These are phyloP conservation scores for Taphrina communis DNA, from an alignment of 1,139 yeast species.

Conservation along the genomic window DNA sequence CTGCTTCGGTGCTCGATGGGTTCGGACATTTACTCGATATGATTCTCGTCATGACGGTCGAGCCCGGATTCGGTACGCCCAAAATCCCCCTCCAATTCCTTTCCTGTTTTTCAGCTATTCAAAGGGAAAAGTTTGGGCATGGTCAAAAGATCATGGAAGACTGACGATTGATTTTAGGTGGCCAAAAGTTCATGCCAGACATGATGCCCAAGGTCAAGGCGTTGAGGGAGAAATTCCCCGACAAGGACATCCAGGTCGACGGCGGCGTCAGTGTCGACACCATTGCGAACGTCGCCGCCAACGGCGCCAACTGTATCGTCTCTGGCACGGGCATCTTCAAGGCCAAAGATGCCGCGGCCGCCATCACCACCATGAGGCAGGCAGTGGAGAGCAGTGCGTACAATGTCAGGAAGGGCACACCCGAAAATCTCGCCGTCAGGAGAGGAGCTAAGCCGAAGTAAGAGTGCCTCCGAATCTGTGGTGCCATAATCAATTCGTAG, in stretches of 20 bases:
- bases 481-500: too few species aligned
- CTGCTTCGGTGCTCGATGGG: slow-evolving; percentile 80
- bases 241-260: slow-evolving; percentile 89
- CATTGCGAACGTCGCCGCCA: slow-evolving; percentile 80
- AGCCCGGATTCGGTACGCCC: slow-evolving; percentile 39
- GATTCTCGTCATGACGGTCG: slow-evolving; percentile 73
- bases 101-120: too few species aligned
- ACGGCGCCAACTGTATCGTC: slow-evolving; percentile 97
- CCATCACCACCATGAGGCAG: slow-evolving; percentile 69
- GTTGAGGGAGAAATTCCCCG: slow-evolving; percentile 74
- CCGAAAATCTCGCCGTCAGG: slow-evolving; percentile 21
- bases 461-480: too few species aligned
- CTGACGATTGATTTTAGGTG: slow-evolving; percentile 50
- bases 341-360: slow-evolving; percentile 67
- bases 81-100: too few species aligned
- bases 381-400: slow-evolving; percentile 56
- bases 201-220: slow-evolving; percentile 91
- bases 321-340: slow-evolving; percentile 84
- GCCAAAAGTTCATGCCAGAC: slow-evolving; percentile 91
- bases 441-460: slow-evolving; percentile 10
- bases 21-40: slow-evolving; percentile 81
- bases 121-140: too few species aligned
- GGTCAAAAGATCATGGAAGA: too few species aligned
- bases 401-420: slow-evolving; percentile 21
- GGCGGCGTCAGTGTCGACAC: slow-evolving; percentile 93